These are phyloP conservation scores for Diaporthe sp. DNA, from an alignment of 2,329 filamentous ascomycete genomes.

Conservation along the genomic window DNA sequence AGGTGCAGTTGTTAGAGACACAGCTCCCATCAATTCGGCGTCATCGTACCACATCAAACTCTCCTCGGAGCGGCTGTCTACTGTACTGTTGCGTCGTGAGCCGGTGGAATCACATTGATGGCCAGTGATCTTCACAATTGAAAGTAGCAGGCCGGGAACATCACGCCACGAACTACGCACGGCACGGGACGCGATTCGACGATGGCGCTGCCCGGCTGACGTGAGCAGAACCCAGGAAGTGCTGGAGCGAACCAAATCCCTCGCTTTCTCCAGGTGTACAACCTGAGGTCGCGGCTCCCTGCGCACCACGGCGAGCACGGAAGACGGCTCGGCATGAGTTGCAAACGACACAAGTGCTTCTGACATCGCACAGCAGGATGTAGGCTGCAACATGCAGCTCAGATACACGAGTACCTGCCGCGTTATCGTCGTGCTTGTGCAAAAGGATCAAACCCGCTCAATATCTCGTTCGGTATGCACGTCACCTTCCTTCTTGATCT, in stretches of 20 bases:
- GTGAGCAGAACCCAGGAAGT: constrained; percentile 32
- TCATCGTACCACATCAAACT: constrained; percentile 14
- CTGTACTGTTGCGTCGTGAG: constrained; percentile 13
- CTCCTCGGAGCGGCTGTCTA: constrained; percentile 27
- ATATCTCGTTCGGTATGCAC: neutral
- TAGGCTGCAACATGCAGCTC: constrained; percentile 34
- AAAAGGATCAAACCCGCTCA: constrained; percentile 11
- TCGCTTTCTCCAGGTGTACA: constrained; percentile 19
- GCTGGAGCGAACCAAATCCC: constrained; percentile 18
- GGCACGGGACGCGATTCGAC: constrained; percentile 39
- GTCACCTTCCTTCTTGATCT: neutral
- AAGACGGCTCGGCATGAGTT: constrained; percentile 31
- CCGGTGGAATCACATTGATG: neutral
- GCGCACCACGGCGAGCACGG: constrained; percentile 15
- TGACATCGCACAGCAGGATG: constrained; percentile 38
- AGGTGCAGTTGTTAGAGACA: constrained; percentile 3
- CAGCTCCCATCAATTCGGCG: constrained; percentile 12
- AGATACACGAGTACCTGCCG: constrained; percentile 30
- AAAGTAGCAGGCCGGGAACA: constrained; percentile 4
- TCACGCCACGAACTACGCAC: constrained; percentile 28
- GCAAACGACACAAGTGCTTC: constrained; percentile 30
- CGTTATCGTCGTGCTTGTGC: constrained; percentile 35
- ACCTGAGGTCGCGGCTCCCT: constrained; percentile 22
- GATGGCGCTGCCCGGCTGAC: constrained; percentile 36
- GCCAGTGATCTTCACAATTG: constrained; percentile 1